A percentile compares a stretch with the other conserved stretches of the same genome.
These are phyloP conservation scores for Przewalskia tangutica DNA, from an alignment of 257 asterid species.

Conservation along the genomic window DNA sequence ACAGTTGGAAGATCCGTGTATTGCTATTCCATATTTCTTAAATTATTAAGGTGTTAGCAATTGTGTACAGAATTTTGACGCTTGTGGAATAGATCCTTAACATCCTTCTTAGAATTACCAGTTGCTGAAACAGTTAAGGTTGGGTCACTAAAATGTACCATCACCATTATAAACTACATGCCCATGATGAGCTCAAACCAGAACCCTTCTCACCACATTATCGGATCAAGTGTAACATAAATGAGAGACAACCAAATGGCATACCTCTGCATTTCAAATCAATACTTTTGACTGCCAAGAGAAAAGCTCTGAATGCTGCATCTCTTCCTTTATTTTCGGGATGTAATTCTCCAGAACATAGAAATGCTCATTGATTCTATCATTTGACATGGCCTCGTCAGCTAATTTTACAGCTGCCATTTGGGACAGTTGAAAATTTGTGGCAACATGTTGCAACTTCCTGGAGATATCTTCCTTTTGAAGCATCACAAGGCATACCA, in stretches of 20 bases:
- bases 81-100: neutral
- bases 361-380: constrained; percentile 35
- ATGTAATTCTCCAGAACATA: constrained; percentile 52
- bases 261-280: constrained; percentile 20
- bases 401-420: constrained; percentile 71
- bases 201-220: neutral
- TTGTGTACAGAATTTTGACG: neutral
- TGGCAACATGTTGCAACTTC: constrained; percentile 56
- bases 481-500: constrained; percentile 66
- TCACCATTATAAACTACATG: neutral
- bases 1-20: neutral
- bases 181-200: neutral
- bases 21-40: neutral
- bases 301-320: constrained; percentile 48
- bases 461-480: constrained; percentile 60
- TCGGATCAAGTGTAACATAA: neutral
- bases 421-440: constrained; percentile 74
- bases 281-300: constrained; percentile 65
- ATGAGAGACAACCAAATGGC: neutral
- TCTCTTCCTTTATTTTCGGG: constrained; percentile 33
- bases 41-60: neutral
- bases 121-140: neutral
- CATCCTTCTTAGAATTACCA: neutral
- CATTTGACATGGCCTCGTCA: constrained; percentile 38
- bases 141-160: neutral